These are phyloP conservation scores for Tolypocladium nubicola DNA, from an alignment of 2,329 filamentous ascomycete genomes.

Conservation along the genomic window DNA sequence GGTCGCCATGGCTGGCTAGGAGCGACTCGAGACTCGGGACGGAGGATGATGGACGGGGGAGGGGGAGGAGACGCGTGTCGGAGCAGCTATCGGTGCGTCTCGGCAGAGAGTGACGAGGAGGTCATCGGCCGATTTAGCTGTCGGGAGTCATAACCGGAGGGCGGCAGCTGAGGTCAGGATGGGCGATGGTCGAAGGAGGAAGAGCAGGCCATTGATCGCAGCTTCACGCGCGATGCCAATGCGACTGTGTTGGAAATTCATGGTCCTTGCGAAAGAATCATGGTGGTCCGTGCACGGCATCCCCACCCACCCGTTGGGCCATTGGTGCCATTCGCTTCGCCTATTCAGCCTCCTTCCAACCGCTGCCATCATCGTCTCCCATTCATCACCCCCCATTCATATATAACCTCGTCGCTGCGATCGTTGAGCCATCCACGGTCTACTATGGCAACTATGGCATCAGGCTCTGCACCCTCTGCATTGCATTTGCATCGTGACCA, in stretches of 20 bases:
- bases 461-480: not conserved
- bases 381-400: not conserved
- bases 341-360: not conserved
- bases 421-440: too few species aligned
- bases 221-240: not conserved
- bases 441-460: too few species aligned
- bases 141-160: slow-evolving; percentile 13
- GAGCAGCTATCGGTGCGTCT: slow-evolving; percentile 19
- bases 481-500: not conserved
- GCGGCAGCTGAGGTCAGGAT: not conserved
- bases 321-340: not conserved
- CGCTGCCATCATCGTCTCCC: not conserved
- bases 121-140: slow-evolving; percentile 15
- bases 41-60: not conserved
- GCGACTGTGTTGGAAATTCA: not conserved
- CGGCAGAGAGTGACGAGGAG: slow-evolving; percentile 13
- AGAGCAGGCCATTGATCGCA: not conserved
- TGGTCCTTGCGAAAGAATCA: not conserved
- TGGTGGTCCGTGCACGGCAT: not conserved
- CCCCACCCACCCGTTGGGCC: not conserved
- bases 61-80: slow-evolving; percentile 16
- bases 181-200: not conserved
- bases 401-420: too few species aligned
- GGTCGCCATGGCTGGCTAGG: slow-evolving; percentile 26
- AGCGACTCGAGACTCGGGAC: not conserved